These are phyloP conservation scores for Pyrus communis DNA, from an alignment of 306 rosid genomes.

Conservation along the genomic window DNA sequence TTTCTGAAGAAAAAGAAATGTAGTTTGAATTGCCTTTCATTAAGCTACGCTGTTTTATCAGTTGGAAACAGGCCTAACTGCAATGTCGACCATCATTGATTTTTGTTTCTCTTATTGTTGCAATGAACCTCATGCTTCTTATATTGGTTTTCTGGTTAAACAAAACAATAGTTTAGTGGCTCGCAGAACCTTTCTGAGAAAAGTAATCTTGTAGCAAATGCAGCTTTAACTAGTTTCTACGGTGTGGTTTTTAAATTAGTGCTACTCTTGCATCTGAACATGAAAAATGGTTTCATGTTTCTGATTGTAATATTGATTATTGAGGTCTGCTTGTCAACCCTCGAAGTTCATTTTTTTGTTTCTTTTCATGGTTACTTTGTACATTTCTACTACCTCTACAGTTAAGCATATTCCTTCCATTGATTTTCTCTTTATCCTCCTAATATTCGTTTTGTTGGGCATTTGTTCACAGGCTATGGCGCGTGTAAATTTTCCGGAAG, in stretches of 20 bases:
- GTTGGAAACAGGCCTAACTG: background rate
- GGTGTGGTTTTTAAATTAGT: background rate
- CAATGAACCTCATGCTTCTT: background rate
- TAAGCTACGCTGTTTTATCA: background rate
- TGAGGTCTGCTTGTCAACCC: background rate
- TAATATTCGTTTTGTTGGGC: background rate
- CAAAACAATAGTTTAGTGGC: background rate
- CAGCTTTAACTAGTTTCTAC: background rate
- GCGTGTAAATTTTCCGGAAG: constrained; percentile 74
- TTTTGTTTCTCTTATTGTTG: background rate
- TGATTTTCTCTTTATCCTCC: background rate
- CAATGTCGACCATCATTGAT: background rate
- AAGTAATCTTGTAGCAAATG: background rate
- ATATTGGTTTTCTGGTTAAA: background rate
- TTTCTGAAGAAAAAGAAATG: background rate
- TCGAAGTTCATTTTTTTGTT: background rate
- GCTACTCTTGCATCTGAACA: background rate
- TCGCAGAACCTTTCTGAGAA: background rate
- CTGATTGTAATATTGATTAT: background rate
- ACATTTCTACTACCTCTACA: background rate
- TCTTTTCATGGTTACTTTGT: background rate
- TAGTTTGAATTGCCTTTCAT: background rate
- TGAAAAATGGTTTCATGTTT: background rate
- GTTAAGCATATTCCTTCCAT: background rate
- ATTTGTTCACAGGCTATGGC: constrained; percentile 66